A percentile compares a stretch with the other conserved stretches of the same genome.
Evolutionary conservation across 495 filamentous ascomycete genomes (phyloP).

Genomic region (Penicillium pancosmium): DNA sequence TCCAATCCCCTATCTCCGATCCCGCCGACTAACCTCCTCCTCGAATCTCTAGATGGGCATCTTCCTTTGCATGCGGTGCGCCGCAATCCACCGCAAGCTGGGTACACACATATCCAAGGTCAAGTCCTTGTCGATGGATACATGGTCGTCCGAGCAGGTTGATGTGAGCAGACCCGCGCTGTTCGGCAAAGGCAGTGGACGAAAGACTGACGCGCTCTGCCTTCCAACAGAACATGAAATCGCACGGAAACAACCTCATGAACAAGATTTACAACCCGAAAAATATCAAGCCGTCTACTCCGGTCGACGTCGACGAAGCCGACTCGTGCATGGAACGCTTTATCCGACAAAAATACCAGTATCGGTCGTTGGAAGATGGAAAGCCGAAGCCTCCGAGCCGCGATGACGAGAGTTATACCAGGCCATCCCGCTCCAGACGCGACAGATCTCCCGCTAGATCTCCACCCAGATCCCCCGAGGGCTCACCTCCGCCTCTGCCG

Average conservation of each 20-base stretch:
- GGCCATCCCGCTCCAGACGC: slow-evolving; percentile 7
- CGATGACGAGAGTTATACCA: slow-evolving; percentile 40
- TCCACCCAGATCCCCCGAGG: slow-evolving; percentile 36
- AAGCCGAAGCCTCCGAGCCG: slow-evolving; percentile 51
- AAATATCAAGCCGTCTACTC: slow-evolving; percentile 76
- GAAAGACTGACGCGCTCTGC: slow-evolving; percentile 3
- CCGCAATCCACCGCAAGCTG: slow-evolving; percentile 90
- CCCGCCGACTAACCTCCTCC: not conserved
- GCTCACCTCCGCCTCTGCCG: slow-evolving; percentile 77
- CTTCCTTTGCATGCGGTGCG: slow-evolving; percentile 98
- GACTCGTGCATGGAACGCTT: slow-evolving; percentile 92
- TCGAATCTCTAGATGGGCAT: slow-evolving; percentile 73
- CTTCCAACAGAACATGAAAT: slow-evolving; percentile 77
- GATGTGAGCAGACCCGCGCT: slow-evolving; percentile 61
- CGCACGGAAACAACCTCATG: slow-evolving; percentile 79
- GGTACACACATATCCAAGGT: slow-evolving; percentile 98
- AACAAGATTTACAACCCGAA: slow-evolving; percentile 89
- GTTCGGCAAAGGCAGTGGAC: not conserved
- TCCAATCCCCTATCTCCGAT: slow-evolving; percentile 1
- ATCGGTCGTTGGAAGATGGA: slow-evolving; percentile 58
- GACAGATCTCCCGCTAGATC: slow-evolving; percentile 8
- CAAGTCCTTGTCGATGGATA: slow-evolving; percentile 97
- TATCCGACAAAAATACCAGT: slow-evolving; percentile 91
- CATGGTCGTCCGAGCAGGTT: slow-evolving; percentile 92
- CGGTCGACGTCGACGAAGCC: slow-evolving; percentile 86